Percentiles rank a stretch among this genome's conserved stretches.
phyloP scores from a whole-genome alignment of 176 grass and related monocot species.

The Triticum dicoccoides region DNA sequence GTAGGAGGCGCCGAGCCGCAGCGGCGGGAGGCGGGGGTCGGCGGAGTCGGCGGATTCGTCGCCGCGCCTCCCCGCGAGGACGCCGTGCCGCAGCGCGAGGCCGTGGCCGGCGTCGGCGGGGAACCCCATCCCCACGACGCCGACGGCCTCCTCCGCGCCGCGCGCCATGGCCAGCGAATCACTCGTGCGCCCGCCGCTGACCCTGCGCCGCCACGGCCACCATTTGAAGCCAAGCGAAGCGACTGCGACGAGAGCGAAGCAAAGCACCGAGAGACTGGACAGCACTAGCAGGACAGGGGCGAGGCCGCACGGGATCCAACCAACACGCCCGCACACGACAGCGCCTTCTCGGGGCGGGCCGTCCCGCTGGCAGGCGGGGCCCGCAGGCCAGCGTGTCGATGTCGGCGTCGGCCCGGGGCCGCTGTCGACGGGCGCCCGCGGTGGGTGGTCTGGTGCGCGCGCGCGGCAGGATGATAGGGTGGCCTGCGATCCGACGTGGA shows the following conservation, averaged over 20 bases:
- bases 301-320: constrained; percentile 42
- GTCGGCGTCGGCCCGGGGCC: constrained; percentile 13
- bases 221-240: constrained; percentile 39
- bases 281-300: background rate
- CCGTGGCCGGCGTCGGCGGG: constrained; percentile 30
- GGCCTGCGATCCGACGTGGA: constrained; percentile 26
- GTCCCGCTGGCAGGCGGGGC: background rate
- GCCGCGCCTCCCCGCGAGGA: constrained; percentile 11
- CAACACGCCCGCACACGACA: constrained; percentile 11
- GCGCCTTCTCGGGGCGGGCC: background rate
- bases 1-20: constrained; percentile 39
- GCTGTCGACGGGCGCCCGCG: constrained; percentile 19
- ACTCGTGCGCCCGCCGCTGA: background rate
- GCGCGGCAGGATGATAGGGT: background rate
- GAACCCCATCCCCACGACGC: constrained; percentile 36
- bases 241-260: background rate
- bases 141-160: constrained; percentile 23
- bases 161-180: constrained; percentile 31
- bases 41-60: background rate
- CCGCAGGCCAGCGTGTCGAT: constrained; percentile 16
- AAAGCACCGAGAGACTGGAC: background rate
- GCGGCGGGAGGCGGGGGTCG: constrained; percentile 45
- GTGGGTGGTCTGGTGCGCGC: constrained; percentile 23
- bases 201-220: background rate
- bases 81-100: constrained; percentile 58